Conservation (phyloP, 2,329 filamentous ascomycete species). For the Nannizziopsis arthrosporioides region DNA sequence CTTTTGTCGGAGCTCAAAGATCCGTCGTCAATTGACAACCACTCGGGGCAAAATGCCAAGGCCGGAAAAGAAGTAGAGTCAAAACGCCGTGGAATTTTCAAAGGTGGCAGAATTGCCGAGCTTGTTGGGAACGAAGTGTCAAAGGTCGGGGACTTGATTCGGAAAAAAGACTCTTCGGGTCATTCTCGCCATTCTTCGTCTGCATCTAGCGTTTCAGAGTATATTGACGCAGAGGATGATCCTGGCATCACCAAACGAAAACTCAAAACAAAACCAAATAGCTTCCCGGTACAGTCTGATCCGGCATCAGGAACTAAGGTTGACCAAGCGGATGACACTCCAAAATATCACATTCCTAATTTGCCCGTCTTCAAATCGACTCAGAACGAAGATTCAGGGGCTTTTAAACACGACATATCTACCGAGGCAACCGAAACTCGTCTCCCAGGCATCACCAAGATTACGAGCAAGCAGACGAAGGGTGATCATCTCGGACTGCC, state of each 20-base stretch:
- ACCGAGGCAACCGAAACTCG: background rate
- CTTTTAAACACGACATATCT: background rate
- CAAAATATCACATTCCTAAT: constrained; percentile 34
- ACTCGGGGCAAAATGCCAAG: background rate
- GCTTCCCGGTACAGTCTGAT: constrained; percentile 28
- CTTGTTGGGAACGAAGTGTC: constrained; percentile 56
- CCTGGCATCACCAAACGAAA: constrained; percentile 18
- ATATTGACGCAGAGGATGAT: constrained; percentile 39
- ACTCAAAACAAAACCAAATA: constrained; percentile 18
- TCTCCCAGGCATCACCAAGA: background rate
- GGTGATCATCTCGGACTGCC: background rate
- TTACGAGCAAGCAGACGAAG: background rate
- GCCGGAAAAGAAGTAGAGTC: constrained; percentile 33
- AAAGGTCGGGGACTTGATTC: constrained; percentile 49
- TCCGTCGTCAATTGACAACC: background rate
- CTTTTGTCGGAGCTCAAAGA: background rate
- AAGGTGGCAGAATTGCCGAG: constrained; percentile 61
- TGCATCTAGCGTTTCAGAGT: constrained; percentile 37
- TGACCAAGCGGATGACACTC: constrained; percentile 25
- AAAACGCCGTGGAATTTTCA: constrained; percentile 63
- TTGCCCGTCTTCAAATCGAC: constrained; percentile 44
- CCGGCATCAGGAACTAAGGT: constrained; percentile 24
- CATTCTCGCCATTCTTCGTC: constrained; percentile 36
- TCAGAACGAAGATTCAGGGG: constrained; percentile 28
- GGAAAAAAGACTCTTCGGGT: constrained; percentile 44